Percentiles rank a stretch among this genome's conserved stretches.
phyloP scores from a whole-genome alignment of 2,329 filamentous ascomycete species.

The Dendrostoma leiphaemia region DNA sequence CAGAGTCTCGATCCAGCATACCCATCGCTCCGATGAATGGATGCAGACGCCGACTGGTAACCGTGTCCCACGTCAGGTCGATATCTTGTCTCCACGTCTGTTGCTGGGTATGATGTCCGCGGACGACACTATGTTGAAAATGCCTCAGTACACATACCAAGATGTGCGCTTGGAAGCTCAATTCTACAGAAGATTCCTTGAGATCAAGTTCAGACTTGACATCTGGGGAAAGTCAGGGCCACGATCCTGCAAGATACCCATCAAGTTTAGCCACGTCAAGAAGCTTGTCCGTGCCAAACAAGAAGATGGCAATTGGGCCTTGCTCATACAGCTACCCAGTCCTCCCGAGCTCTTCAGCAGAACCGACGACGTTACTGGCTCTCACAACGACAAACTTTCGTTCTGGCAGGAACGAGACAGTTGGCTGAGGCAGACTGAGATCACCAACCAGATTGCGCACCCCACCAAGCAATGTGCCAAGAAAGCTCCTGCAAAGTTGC shows the following conservation, averaged over 20 bases:
- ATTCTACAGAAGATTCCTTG: slow-evolving; percentile 5
- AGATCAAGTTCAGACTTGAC: slow-evolving; percentile 13
- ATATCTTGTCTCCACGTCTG: neutral
- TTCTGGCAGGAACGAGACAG: slow-evolving; percentile 40
- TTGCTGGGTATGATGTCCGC: slow-evolving; percentile 14
- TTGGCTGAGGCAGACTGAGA: slow-evolving; percentile 50
- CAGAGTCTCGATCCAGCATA: neutral
- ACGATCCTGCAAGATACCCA: slow-evolving; percentile 37
- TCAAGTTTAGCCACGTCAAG: slow-evolving; percentile 46
- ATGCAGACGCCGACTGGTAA: slow-evolving; percentile 2
- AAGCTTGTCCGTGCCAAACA: slow-evolving; percentile 38
- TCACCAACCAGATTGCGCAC: slow-evolving; percentile 33
- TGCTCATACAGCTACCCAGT: slow-evolving; percentile 47
- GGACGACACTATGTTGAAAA: slow-evolving; percentile 11
- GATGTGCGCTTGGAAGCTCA: slow-evolving; percentile 4
- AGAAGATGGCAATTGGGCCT: slow-evolving; percentile 29
- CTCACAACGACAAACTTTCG: slow-evolving; percentile 30
- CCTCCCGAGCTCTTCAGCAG: slow-evolving; percentile 50
- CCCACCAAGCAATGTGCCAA: slow-evolving; percentile 24
- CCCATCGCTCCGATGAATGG: neutral
- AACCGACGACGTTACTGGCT: slow-evolving; percentile 28
- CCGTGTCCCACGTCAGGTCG: neutral
- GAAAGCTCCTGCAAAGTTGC: slow-evolving; percentile 37
- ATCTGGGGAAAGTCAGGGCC: neutral
- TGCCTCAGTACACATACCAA: slow-evolving; percentile 11